Base-by-base conservation (phyloP, 164 flowering plant species). In the Euptelea pleiosperma region DNA sequence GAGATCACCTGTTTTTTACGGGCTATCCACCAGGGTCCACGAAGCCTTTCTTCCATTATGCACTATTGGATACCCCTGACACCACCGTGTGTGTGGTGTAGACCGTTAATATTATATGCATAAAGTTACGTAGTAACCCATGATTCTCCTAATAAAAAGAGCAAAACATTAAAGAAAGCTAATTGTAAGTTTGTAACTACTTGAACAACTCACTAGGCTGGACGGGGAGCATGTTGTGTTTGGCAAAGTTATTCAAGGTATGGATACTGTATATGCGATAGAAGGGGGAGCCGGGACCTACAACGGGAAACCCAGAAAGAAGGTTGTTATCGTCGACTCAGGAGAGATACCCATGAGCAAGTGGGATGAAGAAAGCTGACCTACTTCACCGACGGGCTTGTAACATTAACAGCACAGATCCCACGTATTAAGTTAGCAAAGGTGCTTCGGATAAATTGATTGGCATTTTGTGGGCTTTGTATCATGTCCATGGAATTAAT, bases 221-320 rank as follows among this genome's bases (percentile, higher is more conserved):
- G 97, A 94, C 62, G 96, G 96, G 34, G 96, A 91, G 74, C 99
- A 91, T 70, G 96, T 94, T 14, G 96, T 76, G 2, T 91, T 91
- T 73, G 97, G 99, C 19, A 85, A 74, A 72, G 97, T 94, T 3
- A 81, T 94, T 59, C 85, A 90, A 66, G 99, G 99, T n/a, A 90
- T 90, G 99, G 99, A 94, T 68, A 84, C 73, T 12, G 97, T 94
- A 18, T 91, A 73, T 65, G 88, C 90, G 42, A 85, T 94, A 64
- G 96, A 94, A 70, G 97, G 98, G 0, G 91, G 97, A 65, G 99
- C 97, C 4, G 99, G 99, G 40, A 91, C 99, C 19, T 91, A 89
- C 59, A 89, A 76, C 43, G 99, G 99, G 36, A 89, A 91, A 67
- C 96, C 99, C n/a, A 82, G 99, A 69, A 91, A 89, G 75, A 91